phyloP scores from a whole-genome alignment of 805 yeast species.

The Schizosaccharomyces cryophilus region DNA sequence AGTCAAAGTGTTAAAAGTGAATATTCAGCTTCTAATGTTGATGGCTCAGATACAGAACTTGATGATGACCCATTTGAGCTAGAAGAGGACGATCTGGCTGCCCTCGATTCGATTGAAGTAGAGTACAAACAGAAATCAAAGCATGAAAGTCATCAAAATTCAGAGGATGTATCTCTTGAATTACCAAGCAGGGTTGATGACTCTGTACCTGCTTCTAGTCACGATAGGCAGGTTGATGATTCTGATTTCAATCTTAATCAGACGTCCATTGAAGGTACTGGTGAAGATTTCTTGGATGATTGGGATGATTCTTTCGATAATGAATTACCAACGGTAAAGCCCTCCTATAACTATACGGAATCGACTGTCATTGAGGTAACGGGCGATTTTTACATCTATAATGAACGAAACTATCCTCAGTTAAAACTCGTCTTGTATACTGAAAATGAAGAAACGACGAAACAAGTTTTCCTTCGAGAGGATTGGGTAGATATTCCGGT shows the following conservation, averaged over 20 bases:
- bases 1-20: not conserved
- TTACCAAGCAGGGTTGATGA: not conserved
- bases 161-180: not conserved
- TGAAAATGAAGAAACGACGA: not conserved
- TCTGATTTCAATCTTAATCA: not conserved
- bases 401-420: too few relatives aligned
- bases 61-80: not conserved
- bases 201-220: not conserved
- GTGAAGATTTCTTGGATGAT: not conserved
- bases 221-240: not conserved
- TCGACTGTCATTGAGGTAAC: not conserved
- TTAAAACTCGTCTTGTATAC: too few relatives aligned
- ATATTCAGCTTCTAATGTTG: not conserved
- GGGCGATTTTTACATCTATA: not conserved
- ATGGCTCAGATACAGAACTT: not conserved
- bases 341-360: not conserved
- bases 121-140: not conserved
- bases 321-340: not conserved
- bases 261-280: too few relatives aligned
- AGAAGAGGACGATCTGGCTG: not conserved
- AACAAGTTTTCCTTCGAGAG: not conserved
- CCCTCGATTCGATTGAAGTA: not conserved
- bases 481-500: not conserved
- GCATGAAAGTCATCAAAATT: not conserved
- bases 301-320: not conserved